Conservation (phyloP, 2,329 filamentous ascomycete genomes). For the Phoma sp. region DNA sequence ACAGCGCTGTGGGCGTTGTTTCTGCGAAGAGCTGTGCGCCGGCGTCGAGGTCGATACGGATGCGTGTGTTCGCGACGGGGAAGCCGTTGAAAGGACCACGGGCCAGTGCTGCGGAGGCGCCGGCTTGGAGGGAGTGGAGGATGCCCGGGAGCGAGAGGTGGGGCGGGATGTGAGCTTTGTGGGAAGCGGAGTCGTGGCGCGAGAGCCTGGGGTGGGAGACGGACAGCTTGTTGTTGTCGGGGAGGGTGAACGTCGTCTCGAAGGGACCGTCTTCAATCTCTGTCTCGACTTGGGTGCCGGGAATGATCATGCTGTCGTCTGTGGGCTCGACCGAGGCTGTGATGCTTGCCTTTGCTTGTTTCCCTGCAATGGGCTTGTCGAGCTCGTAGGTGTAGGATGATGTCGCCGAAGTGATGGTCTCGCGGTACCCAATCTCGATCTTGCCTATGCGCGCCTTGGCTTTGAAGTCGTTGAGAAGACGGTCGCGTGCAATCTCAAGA, state of each 20-base stretch:
- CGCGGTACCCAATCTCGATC: conserved; percentile 95
- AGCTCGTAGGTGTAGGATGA: conserved; percentile 67
- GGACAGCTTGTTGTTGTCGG: conserved; percentile 73
- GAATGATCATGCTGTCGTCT: conserved; percentile 33
- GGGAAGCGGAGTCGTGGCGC: conserved; percentile 40
- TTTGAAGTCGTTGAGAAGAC: conserved; percentile 87
- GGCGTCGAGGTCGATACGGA: conserved; percentile 73
- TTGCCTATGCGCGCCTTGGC: conserved; percentile 83
- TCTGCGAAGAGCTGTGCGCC: conserved; percentile 68
- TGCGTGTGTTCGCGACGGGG: conserved; percentile 77
- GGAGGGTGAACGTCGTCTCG: conserved; percentile 37
- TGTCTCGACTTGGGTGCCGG: conserved; percentile 27
- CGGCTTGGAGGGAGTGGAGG: conserved; percentile 70
- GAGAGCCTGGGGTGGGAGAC: conserved; percentile 61
- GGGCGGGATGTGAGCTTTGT: conserved; percentile 59
- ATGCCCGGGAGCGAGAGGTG: conserved; percentile 59
- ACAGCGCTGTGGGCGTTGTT: conserved; percentile 71
- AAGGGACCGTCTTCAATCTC: conserved; percentile 38
- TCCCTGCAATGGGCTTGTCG: conserved; percentile 81
- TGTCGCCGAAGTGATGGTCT: conserved; percentile 70
- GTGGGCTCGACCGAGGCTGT: conserved; percentile 71
- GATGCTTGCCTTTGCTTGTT: conserved; percentile 78
- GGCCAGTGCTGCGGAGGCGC: conserved; percentile 81
- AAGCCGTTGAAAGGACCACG: conserved; percentile 82
- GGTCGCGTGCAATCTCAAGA: conserved; percentile 88